Base-by-base conservation (phyloP, 2,329 filamentous ascomycete species). In the Fusarium sp. region DNA sequence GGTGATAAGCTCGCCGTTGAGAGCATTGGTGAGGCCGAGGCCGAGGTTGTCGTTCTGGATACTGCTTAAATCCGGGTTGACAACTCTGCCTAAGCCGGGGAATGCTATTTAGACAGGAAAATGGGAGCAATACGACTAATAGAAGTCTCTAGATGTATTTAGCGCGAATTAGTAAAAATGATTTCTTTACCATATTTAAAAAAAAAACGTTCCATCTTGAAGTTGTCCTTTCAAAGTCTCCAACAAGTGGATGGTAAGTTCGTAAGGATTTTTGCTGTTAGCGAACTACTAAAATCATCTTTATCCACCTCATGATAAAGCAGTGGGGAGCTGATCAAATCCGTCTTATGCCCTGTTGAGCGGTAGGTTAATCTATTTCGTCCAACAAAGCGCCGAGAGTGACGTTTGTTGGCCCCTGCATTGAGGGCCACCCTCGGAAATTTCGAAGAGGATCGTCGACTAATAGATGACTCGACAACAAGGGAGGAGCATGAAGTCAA, bases 31-130 rank as follows among this genome's bases (percentile, higher is more conserved):
- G 89, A 90, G 62, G 90, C 79, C 0, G 91, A 93, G 73, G 91
- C 91, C 0, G 91, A 93, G 81, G 89, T 93, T n/a, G 81, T 93
- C 55, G 84, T 93, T 41, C 78, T 93, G 72, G 91, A 93, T 77
- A 91, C 89, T 46, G 86, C 88, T 52, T 91, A 81, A 79, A 58
- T 22, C 18, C 25, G 36, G 45, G 36, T 14, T 46, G 39, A 36
- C 44, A 47, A 49, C 36, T 46, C 22, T 50, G 45, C 29, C 25
- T 22, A 33, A 53, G 54, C 46, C 49, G 15, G 62, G 54, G 27
- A 50, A 41, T 39, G 38, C 38, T 49, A 44, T 50, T 29, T 22
- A 29, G 65, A 59, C 31, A 55, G 39, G 33, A 41, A 42, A 60
- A 59, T 29, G 18, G 27, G n/a, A 59, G 56, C 44, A 35, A 42